These are phyloP conservation scores for Verticillium zaregamsianum DNA, from an alignment of 2,329 filamentous ascomycete species.

Conservation along the genomic window DNA sequence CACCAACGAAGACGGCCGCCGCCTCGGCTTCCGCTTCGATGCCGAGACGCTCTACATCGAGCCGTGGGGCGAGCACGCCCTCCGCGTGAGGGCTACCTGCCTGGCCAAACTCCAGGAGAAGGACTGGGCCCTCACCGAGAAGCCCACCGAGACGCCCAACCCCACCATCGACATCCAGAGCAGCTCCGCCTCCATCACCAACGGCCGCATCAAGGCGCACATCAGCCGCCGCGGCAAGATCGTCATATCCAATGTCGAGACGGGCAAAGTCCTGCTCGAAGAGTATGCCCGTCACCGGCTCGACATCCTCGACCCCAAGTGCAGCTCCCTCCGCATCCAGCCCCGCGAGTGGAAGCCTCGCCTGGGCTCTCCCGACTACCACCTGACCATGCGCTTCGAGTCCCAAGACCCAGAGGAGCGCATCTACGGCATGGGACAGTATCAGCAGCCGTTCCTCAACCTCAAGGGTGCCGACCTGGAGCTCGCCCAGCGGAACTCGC, in stretches of 20 bases:
- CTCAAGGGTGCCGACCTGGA: slow-evolving; percentile 60
- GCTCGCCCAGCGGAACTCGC: slow-evolving; percentile 62
- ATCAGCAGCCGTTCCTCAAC: slow-evolving; percentile 60
- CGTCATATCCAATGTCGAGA: slow-evolving; percentile 15
- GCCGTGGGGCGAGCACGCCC: slow-evolving; percentile 40
- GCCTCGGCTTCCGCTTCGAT: slow-evolving; percentile 28
- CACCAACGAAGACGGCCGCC: slow-evolving; percentile 13
- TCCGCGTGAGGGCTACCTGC: slow-evolving; percentile 43
- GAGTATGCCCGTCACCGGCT: slow-evolving; percentile 22
- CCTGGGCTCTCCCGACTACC: slow-evolving; percentile 44
- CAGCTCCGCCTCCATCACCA: slow-evolving; percentile 14
- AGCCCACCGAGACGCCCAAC: slow-evolving; percentile 2
- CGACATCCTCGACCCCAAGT: slow-evolving; percentile 49
- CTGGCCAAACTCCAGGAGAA: slow-evolving; percentile 23
- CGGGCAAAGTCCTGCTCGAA: slow-evolving; percentile 19
- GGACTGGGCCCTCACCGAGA: slow-evolving; percentile 29
- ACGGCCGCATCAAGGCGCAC: slow-evolving; percentile 21
- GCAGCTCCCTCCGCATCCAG: slow-evolving; percentile 51
- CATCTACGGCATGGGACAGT: slow-evolving; percentile 67
- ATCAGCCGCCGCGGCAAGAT: slow-evolving; percentile 22
- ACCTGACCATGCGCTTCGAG: slow-evolving; percentile 56
- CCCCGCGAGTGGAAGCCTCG: slow-evolving; percentile 55
- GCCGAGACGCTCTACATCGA: slow-evolving; percentile 42
- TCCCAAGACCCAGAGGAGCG: slow-evolving; percentile 49
- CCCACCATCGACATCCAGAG: slow-evolving; percentile 13